Conservation (phyloP, 805 yeast species). For the Tetrapisispora pingtungensis region DNA sequence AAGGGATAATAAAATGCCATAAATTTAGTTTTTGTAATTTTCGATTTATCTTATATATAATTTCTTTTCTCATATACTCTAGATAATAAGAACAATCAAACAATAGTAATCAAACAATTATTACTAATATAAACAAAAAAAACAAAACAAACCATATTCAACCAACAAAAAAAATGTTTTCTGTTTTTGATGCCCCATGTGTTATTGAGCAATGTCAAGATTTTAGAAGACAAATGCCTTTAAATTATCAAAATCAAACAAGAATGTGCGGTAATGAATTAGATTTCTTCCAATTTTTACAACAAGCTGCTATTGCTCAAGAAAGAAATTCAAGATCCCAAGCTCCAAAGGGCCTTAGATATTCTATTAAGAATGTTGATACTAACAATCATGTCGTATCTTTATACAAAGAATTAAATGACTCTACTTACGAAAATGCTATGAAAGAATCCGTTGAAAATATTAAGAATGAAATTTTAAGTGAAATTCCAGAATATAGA, state of each 20-base stretch:
- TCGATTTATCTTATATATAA: too few relatives aligned
- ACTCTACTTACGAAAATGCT: constrained; percentile 6
- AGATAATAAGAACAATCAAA: background rate
- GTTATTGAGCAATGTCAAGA: constrained; percentile 8
- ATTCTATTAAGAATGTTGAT: background rate
- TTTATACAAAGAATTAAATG: constrained; percentile 1
- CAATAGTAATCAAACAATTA: background rate
- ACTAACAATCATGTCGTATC: constrained; percentile 1
- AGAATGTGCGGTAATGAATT: background rate
- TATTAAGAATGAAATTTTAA: background rate
- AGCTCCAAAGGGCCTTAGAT: background rate
- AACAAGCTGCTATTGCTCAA: background rate
- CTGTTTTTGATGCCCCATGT: constrained; percentile 17
- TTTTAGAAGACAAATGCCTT: background rate
- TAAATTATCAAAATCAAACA: constrained; percentile 10
- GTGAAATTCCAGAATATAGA: constrained; percentile 12
- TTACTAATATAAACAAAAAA: background rate
- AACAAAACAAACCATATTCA: background rate
- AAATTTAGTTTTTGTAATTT: too few relatives aligned
- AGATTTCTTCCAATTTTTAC: constrained; percentile 3
- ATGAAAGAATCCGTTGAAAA: constrained; percentile 6
- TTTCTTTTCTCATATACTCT: background rate
- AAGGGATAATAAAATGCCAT: too few relatives aligned
- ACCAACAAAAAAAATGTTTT: constrained; percentile 11
- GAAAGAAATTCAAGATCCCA: background rate